These are phyloP conservation scores for Penicillium sp. DNA, from an alignment of 2,329 filamentous ascomycete genomes.

Conservation along the genomic window DNA sequence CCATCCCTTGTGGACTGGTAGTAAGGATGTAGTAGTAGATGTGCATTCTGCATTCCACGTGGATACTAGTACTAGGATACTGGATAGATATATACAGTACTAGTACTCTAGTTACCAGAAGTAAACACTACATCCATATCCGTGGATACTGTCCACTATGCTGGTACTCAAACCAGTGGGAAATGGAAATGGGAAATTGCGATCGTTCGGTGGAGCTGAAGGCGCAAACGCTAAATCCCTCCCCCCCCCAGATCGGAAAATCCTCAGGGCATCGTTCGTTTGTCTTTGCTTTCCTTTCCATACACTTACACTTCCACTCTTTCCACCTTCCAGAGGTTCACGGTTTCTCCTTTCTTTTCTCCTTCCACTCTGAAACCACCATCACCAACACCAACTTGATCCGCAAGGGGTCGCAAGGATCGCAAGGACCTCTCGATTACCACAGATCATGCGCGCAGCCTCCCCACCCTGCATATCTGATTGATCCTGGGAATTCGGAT, in stretches of 20 bases:
- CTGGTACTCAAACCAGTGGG: constrained; percentile 19
- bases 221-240: constrained; percentile 21
- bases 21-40: no score
- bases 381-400: no score
- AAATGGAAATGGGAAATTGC: constrained; percentile 31
- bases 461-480: constrained; percentile 30
- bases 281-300: no score
- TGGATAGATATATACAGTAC: no score
- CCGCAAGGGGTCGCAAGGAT: background rate
- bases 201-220: constrained; percentile 24
- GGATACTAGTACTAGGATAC: background rate
- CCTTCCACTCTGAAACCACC: background rate
- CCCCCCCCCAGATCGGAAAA: constrained; percentile 2
- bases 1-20: no score
- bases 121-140: constrained; percentile 6
- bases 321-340: background rate
- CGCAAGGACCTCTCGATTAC: background rate
- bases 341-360: constrained; percentile 4
- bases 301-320: background rate
- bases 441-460: constrained; percentile 35
- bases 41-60: constrained; percentile 1
- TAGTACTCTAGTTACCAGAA: no score
- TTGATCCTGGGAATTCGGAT: constrained; percentile 18
- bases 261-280: background rate
- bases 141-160: background rate